A percentile compares a stretch with the other conserved stretches of the same genome.
phyloP scores from a whole-genome alignment of 352 stramenopile species.

The Pythium vanterpoolii region DNA sequence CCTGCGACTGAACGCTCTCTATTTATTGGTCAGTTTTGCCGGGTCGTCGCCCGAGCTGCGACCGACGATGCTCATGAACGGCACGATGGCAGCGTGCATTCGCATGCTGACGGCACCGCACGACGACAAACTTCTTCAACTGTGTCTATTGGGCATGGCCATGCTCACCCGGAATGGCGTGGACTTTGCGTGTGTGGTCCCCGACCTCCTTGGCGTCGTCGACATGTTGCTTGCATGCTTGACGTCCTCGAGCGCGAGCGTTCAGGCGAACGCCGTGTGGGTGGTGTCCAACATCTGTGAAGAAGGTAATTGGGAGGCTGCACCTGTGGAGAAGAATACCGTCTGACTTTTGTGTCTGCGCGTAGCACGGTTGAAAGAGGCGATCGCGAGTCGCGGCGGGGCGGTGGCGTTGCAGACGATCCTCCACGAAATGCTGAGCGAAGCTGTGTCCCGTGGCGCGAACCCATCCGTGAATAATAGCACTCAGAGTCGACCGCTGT shows the following conservation, averaged over 20 bases:
- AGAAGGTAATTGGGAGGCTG: slow-evolving; percentile 32
- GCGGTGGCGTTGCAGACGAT: slow-evolving; percentile 60
- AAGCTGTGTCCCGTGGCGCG: not conserved
- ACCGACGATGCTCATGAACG: slow-evolving; percentile 35
- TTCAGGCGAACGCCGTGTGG: slow-evolving; percentile 75
- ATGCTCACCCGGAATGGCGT: slow-evolving; percentile 39
- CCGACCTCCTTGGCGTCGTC: slow-evolving; percentile 35
- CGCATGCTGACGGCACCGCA: slow-evolving; percentile 22
- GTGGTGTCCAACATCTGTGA: slow-evolving; percentile 70
- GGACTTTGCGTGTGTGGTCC: slow-evolving; percentile 29
- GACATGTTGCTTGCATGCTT: slow-evolving; percentile 44
- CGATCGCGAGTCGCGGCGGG: slow-evolving; percentile 48
- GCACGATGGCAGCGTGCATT: slow-evolving; percentile 41
- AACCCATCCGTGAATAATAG: not conserved
- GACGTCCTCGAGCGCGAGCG: slow-evolving; percentile 42
- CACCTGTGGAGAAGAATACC: not conserved
- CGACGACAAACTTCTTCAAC: slow-evolving; percentile 61
- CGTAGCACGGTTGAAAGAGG: slow-evolving; percentile 45
- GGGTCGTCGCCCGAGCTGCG: slow-evolving; percentile 37
- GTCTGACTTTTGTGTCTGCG: not conserved
- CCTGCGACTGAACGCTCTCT: slow-evolving; percentile 52
- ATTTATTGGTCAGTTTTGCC: slow-evolving; percentile 71
- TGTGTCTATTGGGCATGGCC: slow-evolving; percentile 60
- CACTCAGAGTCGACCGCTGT: slow-evolving; percentile 30
- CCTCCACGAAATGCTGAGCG: slow-evolving; percentile 42